Evolutionary conservation across 495 filamentous ascomycete genomes (phyloP).

Genomic region (Penicillium roqueforti): DNA sequence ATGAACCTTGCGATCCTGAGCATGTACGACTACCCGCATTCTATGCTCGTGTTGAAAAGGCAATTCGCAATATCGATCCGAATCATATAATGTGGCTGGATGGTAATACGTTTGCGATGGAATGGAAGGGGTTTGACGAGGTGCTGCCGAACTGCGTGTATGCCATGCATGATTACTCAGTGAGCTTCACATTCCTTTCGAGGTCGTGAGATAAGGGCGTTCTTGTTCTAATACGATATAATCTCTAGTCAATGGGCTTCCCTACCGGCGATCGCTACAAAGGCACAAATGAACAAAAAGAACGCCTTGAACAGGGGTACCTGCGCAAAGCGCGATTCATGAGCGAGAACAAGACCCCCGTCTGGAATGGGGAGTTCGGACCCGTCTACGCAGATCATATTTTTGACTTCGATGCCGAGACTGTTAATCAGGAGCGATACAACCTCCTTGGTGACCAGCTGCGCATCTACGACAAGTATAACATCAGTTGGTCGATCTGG

Average conservation of each 20-base stretch:
- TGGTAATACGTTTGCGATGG: conserved; percentile 63
- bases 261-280: conserved; percentile 49
- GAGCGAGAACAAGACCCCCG: conserved; percentile 47
- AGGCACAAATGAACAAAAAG: conserved; percentile 50
- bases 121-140: conserved; percentile 42
- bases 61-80: conserved; percentile 55
- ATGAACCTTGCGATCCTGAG: conserved; percentile 59
- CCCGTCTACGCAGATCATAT: conserved; percentile 52
- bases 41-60: conserved; percentile 55
- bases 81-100: conserved; percentile 63
- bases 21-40: conserved; percentile 52
- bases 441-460: conserved; percentile 54
- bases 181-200: conserved; percentile 8
- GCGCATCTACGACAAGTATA: conserved; percentile 51
- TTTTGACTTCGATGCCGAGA: conserved; percentile 31
- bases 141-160: conserved; percentile 57
- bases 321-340: conserved; percentile 57
- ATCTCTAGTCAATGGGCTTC: conserved; percentile 47
- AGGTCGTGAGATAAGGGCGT: neutral
- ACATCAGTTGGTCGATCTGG: conserved; percentile 61
- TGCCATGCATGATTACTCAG: conserved; percentile 58
- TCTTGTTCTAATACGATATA: neutral
- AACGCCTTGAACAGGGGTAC: conserved; percentile 43
- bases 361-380: conserved; percentile 68
- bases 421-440: conserved; percentile 51